These are phyloP conservation scores for Diplotaxis tenuifolia DNA, from an alignment of 345 rosid genomes.

Conservation along the genomic window DNA sequence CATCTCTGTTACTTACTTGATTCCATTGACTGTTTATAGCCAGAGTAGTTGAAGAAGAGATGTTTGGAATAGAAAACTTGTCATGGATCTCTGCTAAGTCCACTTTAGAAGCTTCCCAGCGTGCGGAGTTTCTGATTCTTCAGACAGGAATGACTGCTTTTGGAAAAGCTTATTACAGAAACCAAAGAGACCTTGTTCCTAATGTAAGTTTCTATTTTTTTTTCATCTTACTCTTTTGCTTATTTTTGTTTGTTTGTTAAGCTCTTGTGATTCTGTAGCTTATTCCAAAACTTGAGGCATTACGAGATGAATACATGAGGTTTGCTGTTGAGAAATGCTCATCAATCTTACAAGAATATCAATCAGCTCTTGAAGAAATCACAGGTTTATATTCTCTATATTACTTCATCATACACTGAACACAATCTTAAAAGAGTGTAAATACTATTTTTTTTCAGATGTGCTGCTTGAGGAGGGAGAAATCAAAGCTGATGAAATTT, in stretches of 20 bases:
- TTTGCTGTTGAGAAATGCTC: conserved; percentile 80
- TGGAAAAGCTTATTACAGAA: conserved; percentile 86
- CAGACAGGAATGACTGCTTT: conserved; percentile 98
- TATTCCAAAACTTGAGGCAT: conserved; percentile 86
- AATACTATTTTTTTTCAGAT: conserved; percentile 50
- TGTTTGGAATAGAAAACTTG: conserved; percentile 82
- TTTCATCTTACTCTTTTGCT: background rate
- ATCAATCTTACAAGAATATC: conserved; percentile 73
- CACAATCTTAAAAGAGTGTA: background rate
- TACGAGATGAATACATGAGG: conserved; percentile 86
- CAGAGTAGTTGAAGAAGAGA: conserved; percentile 89
- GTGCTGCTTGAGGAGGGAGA: conserved; percentile 71
- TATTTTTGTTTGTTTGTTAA: background rate
- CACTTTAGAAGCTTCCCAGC: conserved; percentile 85
- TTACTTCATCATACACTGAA: background rate
- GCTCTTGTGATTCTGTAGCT: conserved; percentile 49
- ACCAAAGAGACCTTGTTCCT: conserved; percentile 81
- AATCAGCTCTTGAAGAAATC: conserved; percentile 86
- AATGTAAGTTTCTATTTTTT: conserved; percentile 45
- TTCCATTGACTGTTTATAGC: conserved; percentile 51
- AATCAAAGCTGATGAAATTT: conserved; percentile 77
- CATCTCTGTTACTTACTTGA: conserved; percentile 21
- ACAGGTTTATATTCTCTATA: conserved; percentile 51
- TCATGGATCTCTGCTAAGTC: conserved; percentile 94
- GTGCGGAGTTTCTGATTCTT: conserved; percentile 78